These are phyloP conservation scores for Symbiodinium natans DNA, from an alignment of 73 alveolate species.

Conservation along the genomic window DNA sequence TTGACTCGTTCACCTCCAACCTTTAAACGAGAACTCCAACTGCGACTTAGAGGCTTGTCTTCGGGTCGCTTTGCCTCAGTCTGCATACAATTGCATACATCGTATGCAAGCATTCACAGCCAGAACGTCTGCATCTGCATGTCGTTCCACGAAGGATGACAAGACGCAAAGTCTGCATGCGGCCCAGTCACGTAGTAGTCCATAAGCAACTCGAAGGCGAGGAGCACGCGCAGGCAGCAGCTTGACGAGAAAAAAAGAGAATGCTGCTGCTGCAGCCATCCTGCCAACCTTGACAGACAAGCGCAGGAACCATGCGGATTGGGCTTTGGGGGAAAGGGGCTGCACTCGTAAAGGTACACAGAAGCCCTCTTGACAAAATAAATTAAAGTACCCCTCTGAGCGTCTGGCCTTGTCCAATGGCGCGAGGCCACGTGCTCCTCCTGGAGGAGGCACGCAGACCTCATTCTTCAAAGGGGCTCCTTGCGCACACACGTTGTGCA, in stretches of 20 bases:
- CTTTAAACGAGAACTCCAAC: no score
- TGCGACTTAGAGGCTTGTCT: slow-evolving; percentile 66
- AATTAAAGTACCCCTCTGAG: not conserved
- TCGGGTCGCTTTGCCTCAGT: slow-evolving; percentile 51
- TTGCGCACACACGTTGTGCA: not conserved
- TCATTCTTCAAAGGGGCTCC: no score
- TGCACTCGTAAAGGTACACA: no score
- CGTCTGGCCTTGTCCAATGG: slow-evolving; percentile 49
- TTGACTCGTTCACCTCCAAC: no score
- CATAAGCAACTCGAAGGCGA: slow-evolving; percentile 55
- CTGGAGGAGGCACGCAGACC: slow-evolving; percentile 47
- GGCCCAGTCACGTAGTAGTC: slow-evolving; percentile 16
- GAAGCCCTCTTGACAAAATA: no score
- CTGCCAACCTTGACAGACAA: slow-evolving; percentile 12
- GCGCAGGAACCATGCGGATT: no score
- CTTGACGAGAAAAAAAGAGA: slow-evolving; percentile 38
- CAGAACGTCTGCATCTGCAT: not conserved
- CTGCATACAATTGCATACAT: not conserved
- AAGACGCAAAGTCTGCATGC: not conserved
- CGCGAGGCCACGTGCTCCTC: slow-evolving; percentile 74
- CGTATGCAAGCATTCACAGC: no score
- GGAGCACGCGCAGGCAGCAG: slow-evolving; percentile 60
- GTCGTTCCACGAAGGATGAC: not conserved
- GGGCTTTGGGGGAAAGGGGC: no score
- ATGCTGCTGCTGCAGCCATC: slow-evolving; percentile 71